These are phyloP conservation scores for Phytophthora vignae DNA, from an alignment of 352 stramenopile genomes.

Conservation along the genomic window DNA sequence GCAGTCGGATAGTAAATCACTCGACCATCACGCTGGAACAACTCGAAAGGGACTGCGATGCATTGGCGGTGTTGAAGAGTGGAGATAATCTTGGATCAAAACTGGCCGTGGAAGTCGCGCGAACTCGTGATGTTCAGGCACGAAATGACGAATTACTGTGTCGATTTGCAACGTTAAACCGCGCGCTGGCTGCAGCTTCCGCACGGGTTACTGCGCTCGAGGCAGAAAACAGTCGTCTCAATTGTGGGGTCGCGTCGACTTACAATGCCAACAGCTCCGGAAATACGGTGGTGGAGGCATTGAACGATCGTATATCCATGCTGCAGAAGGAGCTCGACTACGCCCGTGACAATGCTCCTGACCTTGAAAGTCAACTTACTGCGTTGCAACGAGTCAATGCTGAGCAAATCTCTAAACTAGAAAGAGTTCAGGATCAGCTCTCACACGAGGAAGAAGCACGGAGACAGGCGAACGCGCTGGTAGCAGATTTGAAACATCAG, in stretches of 20 bases:
- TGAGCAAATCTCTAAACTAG: constrained; percentile 9
- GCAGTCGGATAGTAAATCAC: background rate
- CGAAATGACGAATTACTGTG: constrained; percentile 27
- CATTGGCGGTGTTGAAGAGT: background rate
- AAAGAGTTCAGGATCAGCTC: constrained; percentile 11
- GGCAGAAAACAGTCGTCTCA: constrained; percentile 24
- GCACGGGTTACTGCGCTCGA: constrained; percentile 12
- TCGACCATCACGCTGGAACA: background rate
- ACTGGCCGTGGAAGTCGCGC: constrained; percentile 14
- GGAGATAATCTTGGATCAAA: constrained; percentile 9
- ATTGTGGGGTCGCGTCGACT: background rate
- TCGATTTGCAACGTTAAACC: constrained; percentile 27
- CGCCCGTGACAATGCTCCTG: background rate
- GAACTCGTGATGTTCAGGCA: constrained; percentile 17
- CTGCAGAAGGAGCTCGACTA: constrained; percentile 19
- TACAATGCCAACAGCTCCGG: background rate
- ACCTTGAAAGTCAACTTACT: constrained; percentile 17
- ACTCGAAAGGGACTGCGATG: constrained; percentile 4
- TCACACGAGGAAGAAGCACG: constrained; percentile 12
- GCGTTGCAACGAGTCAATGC: constrained; percentile 1
- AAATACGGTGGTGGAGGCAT: background rate
- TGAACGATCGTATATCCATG: background rate
- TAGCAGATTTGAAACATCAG: constrained; percentile 1
- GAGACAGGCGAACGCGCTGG: background rate
- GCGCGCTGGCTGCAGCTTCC: constrained; percentile 6